Evolutionary conservation across 306 rosid species (phyloP), one percentile per base, ranked within the genome.

Genomic region (Medicago lupulina): DNA sequence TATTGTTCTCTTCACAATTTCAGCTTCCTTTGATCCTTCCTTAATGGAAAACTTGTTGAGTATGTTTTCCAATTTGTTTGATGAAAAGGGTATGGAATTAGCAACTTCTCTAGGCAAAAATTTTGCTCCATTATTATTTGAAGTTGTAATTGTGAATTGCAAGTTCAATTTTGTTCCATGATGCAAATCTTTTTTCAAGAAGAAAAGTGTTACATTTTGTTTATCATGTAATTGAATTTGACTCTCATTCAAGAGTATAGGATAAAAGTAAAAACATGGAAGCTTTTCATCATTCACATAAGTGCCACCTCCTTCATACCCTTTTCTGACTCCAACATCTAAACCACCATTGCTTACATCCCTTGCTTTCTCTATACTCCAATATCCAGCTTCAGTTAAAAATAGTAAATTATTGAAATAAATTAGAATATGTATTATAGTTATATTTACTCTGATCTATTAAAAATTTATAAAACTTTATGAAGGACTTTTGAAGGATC

Each of bases 71-170:
- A 87, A 63, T 28, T 86, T 88, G 78, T 49, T 59, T 0, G 94
- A 91, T 6, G 94, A 85, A 74, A 94, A 94, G 28, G 98, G 98
- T 43, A 94, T 81, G 2, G 89, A 40, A 34, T 87, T 31, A 1
- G 96, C 85, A 2, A 78, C 69, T 5, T 50, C 13, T 5, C 84
- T 90, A 13, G 98, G 85, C 74, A 94, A 51, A 83, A 94, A 86
- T 21, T 85, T 57, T 3, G 81, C 64, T 0, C 55, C 8, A 16
- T 34, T 23, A 5, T 44, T n/a, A 4, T 18, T 18, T 17, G 93
- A 61, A 1, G 13, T 3, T 10, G 43, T 82, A 55, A 59, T 79
- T 0, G 84, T 74, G 85, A 94, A 94, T 70, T 80, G 87, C 63
- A 90, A 58, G 80, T 73, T 74, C 76, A 92, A 19, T 55, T 84